These are phyloP conservation scores for Pyricularia grisea DNA, from an alignment of 2,329 filamentous ascomycete genomes.

Conservation along the genomic window DNA sequence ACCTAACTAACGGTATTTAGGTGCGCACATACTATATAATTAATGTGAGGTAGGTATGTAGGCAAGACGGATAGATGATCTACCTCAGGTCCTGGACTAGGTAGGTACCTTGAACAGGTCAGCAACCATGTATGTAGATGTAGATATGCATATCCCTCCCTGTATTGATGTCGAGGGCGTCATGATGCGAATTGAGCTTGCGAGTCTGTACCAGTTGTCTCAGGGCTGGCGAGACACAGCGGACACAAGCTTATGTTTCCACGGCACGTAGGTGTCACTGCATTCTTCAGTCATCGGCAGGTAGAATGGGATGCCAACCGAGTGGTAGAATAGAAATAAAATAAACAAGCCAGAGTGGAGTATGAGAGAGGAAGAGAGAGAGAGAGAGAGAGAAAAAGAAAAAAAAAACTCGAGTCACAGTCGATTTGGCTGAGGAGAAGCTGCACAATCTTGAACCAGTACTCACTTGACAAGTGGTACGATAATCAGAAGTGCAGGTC, in stretches of 20 bases:
- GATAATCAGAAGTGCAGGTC: background rate
- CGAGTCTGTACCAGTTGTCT: background rate
- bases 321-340: background rate
- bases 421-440: background rate
- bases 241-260: background rate
- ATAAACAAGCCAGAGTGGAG: background rate
- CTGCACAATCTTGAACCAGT: background rate
- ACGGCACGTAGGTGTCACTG: background rate
- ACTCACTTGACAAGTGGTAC: background rate
- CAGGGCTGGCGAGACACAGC: background rate
- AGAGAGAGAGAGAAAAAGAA: background rate
- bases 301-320: background rate
- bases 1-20: background rate
- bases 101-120: background rate
- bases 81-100: background rate
- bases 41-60: background rate
- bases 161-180: background rate
- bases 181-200: background rate
- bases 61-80: background rate
- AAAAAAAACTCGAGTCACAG: slow-evolving; percentile 2
- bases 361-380: background rate
- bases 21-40: background rate
- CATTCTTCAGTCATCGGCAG: background rate
- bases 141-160: background rate
- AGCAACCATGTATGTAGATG: background rate